Evolutionary conservation across 345 rosid species (phyloP).

Genomic region (Gossypioides kirkii): DNA sequence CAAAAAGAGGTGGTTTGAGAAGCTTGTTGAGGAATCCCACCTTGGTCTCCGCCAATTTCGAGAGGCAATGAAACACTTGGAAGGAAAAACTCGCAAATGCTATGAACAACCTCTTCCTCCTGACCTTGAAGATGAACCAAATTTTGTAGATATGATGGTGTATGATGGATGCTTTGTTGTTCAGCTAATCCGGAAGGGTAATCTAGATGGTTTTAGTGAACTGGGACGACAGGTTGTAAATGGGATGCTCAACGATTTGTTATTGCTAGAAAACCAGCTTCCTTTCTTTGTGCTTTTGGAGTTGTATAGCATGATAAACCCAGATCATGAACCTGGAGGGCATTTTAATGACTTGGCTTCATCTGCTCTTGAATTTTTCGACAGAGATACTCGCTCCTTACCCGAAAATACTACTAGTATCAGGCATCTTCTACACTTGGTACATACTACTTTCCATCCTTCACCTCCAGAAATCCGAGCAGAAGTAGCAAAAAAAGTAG

Average conservation of each 20-base stretch:
- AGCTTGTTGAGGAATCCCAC: too few species aligned
- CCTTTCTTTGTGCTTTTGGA: not conserved
- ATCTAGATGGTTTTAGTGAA: too few species aligned
- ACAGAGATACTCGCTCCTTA: fast-evolving
- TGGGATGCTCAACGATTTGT: too few species aligned
- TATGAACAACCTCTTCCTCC: not conserved
- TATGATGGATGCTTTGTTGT: not conserved
- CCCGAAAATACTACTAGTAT: not conserved
- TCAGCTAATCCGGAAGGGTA: not conserved
- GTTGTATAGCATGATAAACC: not conserved
- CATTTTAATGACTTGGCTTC: fast-evolving
- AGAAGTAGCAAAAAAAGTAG: too few species aligned
- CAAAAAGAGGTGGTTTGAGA: not conserved
- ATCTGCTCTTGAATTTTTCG: not conserved
- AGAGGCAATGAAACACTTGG: not conserved
- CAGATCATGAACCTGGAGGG: fast-evolving
- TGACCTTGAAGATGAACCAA: fast-evolving
- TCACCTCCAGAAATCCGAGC: too few species aligned
- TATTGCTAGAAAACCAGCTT: not conserved
- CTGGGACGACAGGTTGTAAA: fast-evolving
- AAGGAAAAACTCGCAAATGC: not conserved
- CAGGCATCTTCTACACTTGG: not conserved
- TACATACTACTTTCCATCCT: too few species aligned
- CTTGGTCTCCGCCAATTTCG: not conserved
- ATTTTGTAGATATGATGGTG: not conserved